Base-by-base conservation (phyloP, 257 asterid species). In the Capsicum rhomboideum region DNA sequence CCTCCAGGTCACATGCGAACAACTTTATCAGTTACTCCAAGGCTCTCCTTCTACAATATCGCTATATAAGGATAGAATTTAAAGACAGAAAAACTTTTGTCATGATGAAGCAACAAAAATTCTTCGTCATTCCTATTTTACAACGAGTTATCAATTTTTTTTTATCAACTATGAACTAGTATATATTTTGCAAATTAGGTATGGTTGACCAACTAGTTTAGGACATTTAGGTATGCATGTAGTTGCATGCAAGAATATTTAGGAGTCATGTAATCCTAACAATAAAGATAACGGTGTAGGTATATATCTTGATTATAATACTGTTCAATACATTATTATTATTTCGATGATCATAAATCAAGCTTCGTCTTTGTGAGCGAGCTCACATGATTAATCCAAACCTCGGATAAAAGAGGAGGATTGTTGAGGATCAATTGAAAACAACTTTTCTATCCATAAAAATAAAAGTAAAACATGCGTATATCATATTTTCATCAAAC, bases 121-220 rank as follows among this genome's bases (percentile, higher is more conserved):
- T n/a, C n/a, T n/a, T n/a, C n/a, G n/a, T n/a, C n/a, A n/a, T n/a
- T n/a, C n/a, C n/a, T n/a, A n/a, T n/a, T n/a, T n/a, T n/a, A n/a
- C n/a, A n/a, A n/a, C n/a, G n/a, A n/a, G n/a, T n/a, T n/a, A n/a
- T n/a, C n/a, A n/a, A n/a, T n/a, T n/a, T n/a, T n/a, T n/a, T n/a
- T n/a, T n/a, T n/a, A n/a, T n/a, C n/a, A n/a, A n/a, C n/a, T n/a
- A n/a, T n/a, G n/a, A n/a, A n/a, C n/a, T n/a, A n/a, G n/a, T n/a
- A n/a, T n/a, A n/a, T n/a, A n/a, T n/a, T n/a, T n/a, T n/a, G n/a
- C 14, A 26, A 52, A 34, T 61, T 29, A 84, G 69, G 78, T 84
- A 7, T 29, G 34, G 88, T 82, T 87, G 86, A 85, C 84, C 86
- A 74, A 83, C 86, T 79, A 74, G 40, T 80, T 63, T 78, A 69